A percentile compares a stretch with the other conserved stretches of the same genome.
These are phyloP conservation scores for Acacia crassicarpa DNA, from an alignment of 306 rosid genomes.

Conservation along the genomic window DNA sequence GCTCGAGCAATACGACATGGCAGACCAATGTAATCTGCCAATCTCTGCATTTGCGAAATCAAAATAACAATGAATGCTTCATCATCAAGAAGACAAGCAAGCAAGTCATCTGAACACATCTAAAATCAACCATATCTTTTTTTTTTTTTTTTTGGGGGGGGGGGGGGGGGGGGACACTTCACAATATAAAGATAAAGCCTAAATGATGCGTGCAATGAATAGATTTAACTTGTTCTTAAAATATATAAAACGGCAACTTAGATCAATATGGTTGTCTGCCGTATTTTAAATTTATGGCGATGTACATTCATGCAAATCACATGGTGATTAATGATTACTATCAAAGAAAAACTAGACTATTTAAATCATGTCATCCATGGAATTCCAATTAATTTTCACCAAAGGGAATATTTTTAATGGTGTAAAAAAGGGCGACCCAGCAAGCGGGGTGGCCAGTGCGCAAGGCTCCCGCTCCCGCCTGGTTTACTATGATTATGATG, in stretches of 20 bases:
- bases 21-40: constrained; percentile 94
- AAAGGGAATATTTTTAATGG: neutral
- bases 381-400: neutral
- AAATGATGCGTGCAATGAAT: neutral
- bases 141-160: too few relatives aligned
- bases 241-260: neutral
- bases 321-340: neutral
- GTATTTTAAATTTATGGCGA: neutral
- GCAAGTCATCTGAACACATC: neutral
- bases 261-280: neutral
- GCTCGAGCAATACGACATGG: constrained; percentile 99
- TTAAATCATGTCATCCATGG: neutral
- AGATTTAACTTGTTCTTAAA: neutral
- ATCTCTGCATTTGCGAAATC: constrained; percentile 60
- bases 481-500: neutral
- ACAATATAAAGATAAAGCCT: neutral
- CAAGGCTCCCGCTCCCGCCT: too few relatives aligned
- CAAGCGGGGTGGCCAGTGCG: too few relatives aligned
- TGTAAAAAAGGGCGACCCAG: too few relatives aligned
- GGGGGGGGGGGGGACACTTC: neutral
- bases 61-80: neutral
- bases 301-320: neutral
- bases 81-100: constrained; percentile 1
- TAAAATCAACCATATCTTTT: neutral
- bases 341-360: neutral